A percentile compares a stretch with the other conserved stretches of the same genome.
Conservation (phyloP, 2,329 filamentous ascomycete genomes). For the Pseudogymnoascus sp. region DNA sequence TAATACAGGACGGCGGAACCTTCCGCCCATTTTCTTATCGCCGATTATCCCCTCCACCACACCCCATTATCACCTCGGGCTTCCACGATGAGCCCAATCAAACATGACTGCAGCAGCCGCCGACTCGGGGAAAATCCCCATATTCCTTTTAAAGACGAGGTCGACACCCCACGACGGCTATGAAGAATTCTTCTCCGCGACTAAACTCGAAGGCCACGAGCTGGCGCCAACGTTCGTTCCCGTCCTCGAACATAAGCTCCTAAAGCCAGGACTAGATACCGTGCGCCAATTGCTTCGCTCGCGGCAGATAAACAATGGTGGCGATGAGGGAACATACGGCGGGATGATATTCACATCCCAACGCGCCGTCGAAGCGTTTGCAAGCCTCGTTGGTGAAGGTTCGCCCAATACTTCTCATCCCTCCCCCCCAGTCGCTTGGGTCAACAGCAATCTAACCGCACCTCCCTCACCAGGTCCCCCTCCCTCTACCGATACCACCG, state of each 20-base stretch:
- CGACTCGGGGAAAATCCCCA: constrained; percentile 35
- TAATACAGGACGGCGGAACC: constrained; percentile 12
- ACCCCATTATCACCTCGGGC: background rate
- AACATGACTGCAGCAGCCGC: constrained; percentile 18
- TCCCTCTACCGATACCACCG: background rate
- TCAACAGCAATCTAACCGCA: background rate
- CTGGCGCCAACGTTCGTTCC: constrained; percentile 66
- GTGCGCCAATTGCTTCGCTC: constrained; percentile 43
- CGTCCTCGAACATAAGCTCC: constrained; percentile 63
- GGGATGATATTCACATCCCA: constrained; percentile 82
- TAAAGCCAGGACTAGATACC: constrained; percentile 46
- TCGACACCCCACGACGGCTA: constrained; percentile 65
- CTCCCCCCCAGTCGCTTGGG: background rate
- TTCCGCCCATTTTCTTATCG: constrained; percentile 24
- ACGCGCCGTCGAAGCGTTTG: constrained; percentile 71
- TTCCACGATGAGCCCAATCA: background rate
- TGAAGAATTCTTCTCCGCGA: constrained; percentile 52
- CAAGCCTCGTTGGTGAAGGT: constrained; percentile 47
- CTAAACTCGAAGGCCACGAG: constrained; percentile 31
- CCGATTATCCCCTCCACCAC: constrained; percentile 20
- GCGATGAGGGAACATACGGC: constrained; percentile 45
- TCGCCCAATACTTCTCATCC: background rate
- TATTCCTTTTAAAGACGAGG: constrained; percentile 70
- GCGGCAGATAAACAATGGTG: constrained; percentile 33
- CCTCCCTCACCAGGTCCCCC: background rate